These are phyloP conservation scores for Leptodontidium sp. DNA, from an alignment of 2,329 filamentous ascomycete genomes.

Conservation along the genomic window DNA sequence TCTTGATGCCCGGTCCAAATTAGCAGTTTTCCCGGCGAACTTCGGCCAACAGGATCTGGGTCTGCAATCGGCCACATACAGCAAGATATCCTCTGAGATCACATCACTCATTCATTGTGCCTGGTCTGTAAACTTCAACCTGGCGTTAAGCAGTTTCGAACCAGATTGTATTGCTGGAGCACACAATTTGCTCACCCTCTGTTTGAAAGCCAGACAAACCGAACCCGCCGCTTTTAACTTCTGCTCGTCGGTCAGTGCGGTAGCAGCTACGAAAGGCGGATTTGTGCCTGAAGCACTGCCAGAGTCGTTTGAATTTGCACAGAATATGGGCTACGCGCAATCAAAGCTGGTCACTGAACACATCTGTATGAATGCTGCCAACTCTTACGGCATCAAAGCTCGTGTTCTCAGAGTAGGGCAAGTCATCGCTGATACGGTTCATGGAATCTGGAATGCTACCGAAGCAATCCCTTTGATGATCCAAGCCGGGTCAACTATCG, in stretches of 20 bases:
- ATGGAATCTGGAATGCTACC: slow-evolving; percentile 56
- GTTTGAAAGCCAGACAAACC: slow-evolving; percentile 49
- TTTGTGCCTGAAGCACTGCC: slow-evolving; percentile 48
- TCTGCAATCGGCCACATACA: slow-evolving; percentile 44
- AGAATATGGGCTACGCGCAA: slow-evolving; percentile 59
- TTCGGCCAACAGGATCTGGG: slow-evolving; percentile 54
- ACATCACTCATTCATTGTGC: slow-evolving; percentile 59
- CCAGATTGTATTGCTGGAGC: slow-evolving; percentile 44
- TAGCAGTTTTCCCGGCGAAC: slow-evolving; percentile 51
- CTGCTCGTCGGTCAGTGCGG: slow-evolving; percentile 50
- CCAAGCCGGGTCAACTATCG: slow-evolving; percentile 53
- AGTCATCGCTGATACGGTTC: slow-evolving; percentile 51
- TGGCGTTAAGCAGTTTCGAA: slow-evolving; percentile 58
- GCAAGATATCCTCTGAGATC: slow-evolving; percentile 44
- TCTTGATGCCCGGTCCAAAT: slow-evolving; percentile 43
- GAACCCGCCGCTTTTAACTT: slow-evolving; percentile 48
- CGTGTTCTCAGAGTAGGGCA: slow-evolving; percentile 58
- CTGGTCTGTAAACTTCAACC: slow-evolving; percentile 65
- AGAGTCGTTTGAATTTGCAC: slow-evolving; percentile 44
- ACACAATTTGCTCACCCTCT: slow-evolving; percentile 44
- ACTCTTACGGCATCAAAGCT: slow-evolving; percentile 39
- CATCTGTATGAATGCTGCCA: slow-evolving; percentile 50
- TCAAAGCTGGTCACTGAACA: slow-evolving; percentile 59
- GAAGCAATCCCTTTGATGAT: slow-evolving; percentile 63
- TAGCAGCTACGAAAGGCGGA: slow-evolving; percentile 43